Evolutionary conservation across 2,329 filamentous ascomycete species (phyloP).

Genomic region (Pestalotiopsis sp.): DNA sequence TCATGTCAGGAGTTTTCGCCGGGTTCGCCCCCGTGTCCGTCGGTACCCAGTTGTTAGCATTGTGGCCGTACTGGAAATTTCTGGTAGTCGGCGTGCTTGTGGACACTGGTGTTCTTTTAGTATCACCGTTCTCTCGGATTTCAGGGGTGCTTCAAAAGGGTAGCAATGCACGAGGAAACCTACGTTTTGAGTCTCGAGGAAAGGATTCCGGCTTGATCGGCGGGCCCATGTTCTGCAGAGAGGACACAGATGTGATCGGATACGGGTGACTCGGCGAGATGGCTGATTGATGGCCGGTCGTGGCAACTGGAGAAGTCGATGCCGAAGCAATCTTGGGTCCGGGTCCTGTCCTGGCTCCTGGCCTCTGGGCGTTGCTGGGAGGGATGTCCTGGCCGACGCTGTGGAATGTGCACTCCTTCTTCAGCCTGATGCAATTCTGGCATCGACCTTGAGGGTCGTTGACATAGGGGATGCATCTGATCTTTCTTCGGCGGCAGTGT

Average conservation of each 20-base stretch:
- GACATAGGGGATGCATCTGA: slow-evolving; percentile 78
- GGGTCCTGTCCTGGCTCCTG: slow-evolving; percentile 36
- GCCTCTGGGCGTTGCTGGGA: slow-evolving; percentile 44
- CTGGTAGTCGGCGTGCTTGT: slow-evolving; percentile 32
- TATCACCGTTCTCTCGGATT: not conserved
- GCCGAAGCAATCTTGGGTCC: slow-evolving; percentile 43
- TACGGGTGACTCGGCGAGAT: slow-evolving; percentile 41
- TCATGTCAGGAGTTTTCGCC: slow-evolving; percentile 42
- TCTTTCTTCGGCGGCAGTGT: slow-evolving; percentile 90
- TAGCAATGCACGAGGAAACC: slow-evolving; percentile 22
- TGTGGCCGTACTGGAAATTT: slow-evolving; percentile 40
- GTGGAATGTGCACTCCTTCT: slow-evolving; percentile 92
- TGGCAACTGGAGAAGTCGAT: slow-evolving; percentile 49
- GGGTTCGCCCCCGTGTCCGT: slow-evolving; percentile 39
- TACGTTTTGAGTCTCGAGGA: slow-evolving; percentile 43
- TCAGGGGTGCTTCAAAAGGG: not conserved
- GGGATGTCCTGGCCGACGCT: slow-evolving; percentile 75
- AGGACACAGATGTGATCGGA: slow-evolving; percentile 40
- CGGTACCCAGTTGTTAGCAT: slow-evolving; percentile 44
- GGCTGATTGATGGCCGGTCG: slow-evolving; percentile 42
- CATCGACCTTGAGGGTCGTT: slow-evolving; percentile 77
- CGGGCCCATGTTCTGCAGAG: slow-evolving; percentile 46
- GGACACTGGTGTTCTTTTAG: slow-evolving; percentile 28
- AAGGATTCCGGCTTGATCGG: slow-evolving; percentile 42
- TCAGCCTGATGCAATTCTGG: slow-evolving; percentile 88